phyloP scores from a whole-genome alignment of 768 basidiomycete species.

The Mycena galericulata region DNA sequence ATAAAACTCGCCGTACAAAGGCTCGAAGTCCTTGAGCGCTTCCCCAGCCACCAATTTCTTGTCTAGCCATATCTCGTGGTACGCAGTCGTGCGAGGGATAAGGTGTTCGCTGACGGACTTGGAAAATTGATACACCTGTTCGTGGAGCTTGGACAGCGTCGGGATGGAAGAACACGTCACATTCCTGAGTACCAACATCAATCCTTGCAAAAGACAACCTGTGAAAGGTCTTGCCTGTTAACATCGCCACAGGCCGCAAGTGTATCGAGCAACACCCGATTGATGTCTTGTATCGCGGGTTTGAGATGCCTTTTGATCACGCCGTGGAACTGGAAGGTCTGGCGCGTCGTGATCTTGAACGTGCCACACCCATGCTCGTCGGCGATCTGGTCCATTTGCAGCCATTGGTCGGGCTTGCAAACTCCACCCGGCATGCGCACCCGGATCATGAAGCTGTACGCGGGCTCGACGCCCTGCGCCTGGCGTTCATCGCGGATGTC shows the following conservation, averaged over 20 bases:
- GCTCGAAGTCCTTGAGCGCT: slow-evolving; percentile 94
- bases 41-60: slow-evolving; percentile 97
- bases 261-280: slow-evolving; percentile 90
- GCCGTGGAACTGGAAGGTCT: slow-evolving; percentile 99
- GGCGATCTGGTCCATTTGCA: slow-evolving; percentile 94
- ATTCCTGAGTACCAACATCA: slow-evolving; percentile 63
- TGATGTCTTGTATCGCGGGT: slow-evolving; percentile 96
- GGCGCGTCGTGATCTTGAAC: slow-evolving; percentile 96
- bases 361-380: slow-evolving; percentile 95
- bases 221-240: slow-evolving; percentile 71
- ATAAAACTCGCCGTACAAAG: slow-evolving; percentile 98
- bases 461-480: slow-evolving; percentile 92
- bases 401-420: slow-evolving; percentile 92
- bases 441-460: slow-evolving; percentile 98
- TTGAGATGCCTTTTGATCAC: slow-evolving; percentile 98
- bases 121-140: slow-evolving; percentile 85
- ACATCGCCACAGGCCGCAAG: slow-evolving; percentile 99
- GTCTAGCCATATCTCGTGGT: slow-evolving; percentile 99
- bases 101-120: slow-evolving; percentile 88
- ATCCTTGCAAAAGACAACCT: background rate
- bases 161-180: slow-evolving; percentile 94
- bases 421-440: slow-evolving; percentile 97
- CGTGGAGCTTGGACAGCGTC: slow-evolving; percentile 86
- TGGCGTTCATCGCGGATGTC: slow-evolving; percentile 98
- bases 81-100: slow-evolving; percentile 91